phyloP scores from a whole-genome alignment of 768 basidiomycete genomes.

The Suillus sp. region DNA sequence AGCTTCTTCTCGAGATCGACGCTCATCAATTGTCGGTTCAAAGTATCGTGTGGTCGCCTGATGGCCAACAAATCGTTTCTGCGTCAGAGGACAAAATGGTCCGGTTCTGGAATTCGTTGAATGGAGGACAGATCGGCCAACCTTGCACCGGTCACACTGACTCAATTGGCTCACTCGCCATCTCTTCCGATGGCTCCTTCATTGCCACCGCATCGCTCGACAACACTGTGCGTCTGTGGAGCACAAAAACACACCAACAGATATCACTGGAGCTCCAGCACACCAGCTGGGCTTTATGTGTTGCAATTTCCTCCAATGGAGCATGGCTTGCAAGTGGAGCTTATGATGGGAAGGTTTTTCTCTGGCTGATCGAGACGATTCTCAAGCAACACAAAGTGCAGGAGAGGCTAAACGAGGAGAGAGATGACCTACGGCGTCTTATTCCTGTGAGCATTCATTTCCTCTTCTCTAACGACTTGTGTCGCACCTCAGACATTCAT shows the following conservation, averaged over 20 bases:
- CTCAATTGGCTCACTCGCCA: conserved; percentile 26
- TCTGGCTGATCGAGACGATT: neutral
- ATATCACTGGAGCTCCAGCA: neutral
- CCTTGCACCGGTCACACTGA: conserved; percentile 20
- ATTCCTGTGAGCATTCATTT: too few species aligned
- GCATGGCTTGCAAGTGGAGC: conserved; percentile 14
- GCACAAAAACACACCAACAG: neutral
- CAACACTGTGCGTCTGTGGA: conserved; percentile 33
- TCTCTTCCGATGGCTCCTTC: conserved; percentile 28
- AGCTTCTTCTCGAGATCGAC: neutral
- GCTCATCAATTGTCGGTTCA: neutral
- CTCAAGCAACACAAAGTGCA: neutral
- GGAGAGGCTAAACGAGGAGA: neutral
- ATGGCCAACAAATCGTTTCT: conserved; percentile 4
- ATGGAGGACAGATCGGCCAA: neutral
- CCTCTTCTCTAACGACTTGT: too few species aligned
- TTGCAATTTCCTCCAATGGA: conserved; percentile 3
- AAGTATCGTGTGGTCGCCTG: conserved; percentile 1
- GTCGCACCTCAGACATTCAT: too few species aligned
- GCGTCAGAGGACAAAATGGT: conserved; percentile 4
- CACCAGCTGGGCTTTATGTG: neutral
- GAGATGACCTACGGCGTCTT: too few species aligned
- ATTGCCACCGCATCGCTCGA: conserved; percentile 35
- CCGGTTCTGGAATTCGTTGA: conserved; percentile 3
- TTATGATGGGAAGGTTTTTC: conserved; percentile 10